phyloP scores from a whole-genome alignment of 2,329 filamentous ascomycete genomes.

The Thermochaetoides dissita region DNA sequence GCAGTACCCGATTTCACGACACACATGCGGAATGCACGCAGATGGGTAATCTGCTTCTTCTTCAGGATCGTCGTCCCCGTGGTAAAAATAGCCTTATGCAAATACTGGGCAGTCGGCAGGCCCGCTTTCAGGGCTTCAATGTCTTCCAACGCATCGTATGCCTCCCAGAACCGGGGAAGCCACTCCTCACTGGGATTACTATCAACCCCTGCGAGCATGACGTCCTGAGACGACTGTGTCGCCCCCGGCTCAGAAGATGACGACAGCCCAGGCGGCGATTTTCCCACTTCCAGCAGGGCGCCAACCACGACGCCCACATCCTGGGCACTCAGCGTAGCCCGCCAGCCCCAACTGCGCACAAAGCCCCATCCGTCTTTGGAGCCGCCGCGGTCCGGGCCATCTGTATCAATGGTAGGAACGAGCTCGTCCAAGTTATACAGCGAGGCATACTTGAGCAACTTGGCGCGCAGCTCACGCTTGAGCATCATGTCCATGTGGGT shows the following conservation, averaged over 20 bases:
- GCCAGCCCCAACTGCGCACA: conserved; percentile 94
- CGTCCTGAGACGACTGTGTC: conserved; percentile 20
- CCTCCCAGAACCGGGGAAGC: conserved; percentile 55
- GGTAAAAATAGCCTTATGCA: conserved; percentile 84
- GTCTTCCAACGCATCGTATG: conserved; percentile 57
- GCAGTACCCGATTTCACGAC: conserved; percentile 81
- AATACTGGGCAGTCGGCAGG: conserved; percentile 70
- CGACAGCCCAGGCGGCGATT: conserved; percentile 20
- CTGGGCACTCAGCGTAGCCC: conserved; percentile 80
- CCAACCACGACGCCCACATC: conserved; percentile 90
- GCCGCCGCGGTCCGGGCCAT: conserved; percentile 53
- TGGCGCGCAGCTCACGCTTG: conserved; percentile 72
- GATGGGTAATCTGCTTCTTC: conserved; percentile 85
- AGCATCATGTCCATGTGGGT: conserved; percentile 98
- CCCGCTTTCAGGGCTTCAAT: conserved; percentile 64
- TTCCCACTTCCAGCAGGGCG: conserved; percentile 84
- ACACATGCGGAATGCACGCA: conserved; percentile 86
- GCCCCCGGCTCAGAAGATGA: conserved; percentile 17
- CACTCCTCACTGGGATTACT: conserved; percentile 46
- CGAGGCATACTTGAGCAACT: conserved; percentile 80
- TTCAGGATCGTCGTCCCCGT: conserved; percentile 83
- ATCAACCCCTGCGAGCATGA: conserved; percentile 32
- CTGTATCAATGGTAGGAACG: conserved; percentile 64
- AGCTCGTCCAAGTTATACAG: conserved; percentile 90
- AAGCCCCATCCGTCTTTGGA: conserved; percentile 93